Base-by-base conservation (phyloP, 2,329 filamentous ascomycete genomes). In the Cryphonectria japonica region DNA sequence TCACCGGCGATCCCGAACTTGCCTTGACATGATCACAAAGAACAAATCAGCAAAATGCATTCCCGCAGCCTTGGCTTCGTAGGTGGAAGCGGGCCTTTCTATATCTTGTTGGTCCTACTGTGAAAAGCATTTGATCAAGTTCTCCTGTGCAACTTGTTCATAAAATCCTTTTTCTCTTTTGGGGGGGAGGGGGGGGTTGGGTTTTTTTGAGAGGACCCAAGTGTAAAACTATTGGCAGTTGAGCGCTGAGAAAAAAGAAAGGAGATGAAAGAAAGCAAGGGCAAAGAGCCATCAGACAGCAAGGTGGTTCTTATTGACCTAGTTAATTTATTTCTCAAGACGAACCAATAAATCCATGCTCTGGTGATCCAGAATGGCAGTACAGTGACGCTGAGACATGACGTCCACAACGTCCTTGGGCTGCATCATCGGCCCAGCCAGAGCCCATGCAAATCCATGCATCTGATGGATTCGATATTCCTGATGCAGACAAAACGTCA, bases 381-480 rank as follows among this genome's bases (percentile, higher is more conserved):
- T 75, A 26, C 76, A 75, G 65, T 79, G 78, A 7, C 80, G 76
- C 73, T 69, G 75, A 7, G 77, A 76, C 76, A 81, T 80, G 62
- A 76, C 74, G 61, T 78, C 75, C 22, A 81, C 79, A 22, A 75
- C 75, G 13, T 78, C 77, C 73, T 78, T 76, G 37, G 76, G 73
- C 71, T 81, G 80, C 79, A 81, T 80, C 71, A 77, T 73, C 37
- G 79, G 78, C 29, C 78, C 77, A 37, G 78, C 78, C 69, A 81
- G 73, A 41, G 79, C 71, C 79, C 79, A 81, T 14, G 78, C 79
- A 22, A 81, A 75, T 57, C 79, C 79, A 2, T 77, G 75, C 39
- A 81, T 71, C 66, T 78, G 76, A 26, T 78, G 78, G 69, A 78
- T 80, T 3, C 76, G 73, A 69, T 81, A 80, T 62, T 81, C 79